Base-by-base conservation (phyloP, 306 rosid genomes). In the Trichosanthes truncata region DNA sequence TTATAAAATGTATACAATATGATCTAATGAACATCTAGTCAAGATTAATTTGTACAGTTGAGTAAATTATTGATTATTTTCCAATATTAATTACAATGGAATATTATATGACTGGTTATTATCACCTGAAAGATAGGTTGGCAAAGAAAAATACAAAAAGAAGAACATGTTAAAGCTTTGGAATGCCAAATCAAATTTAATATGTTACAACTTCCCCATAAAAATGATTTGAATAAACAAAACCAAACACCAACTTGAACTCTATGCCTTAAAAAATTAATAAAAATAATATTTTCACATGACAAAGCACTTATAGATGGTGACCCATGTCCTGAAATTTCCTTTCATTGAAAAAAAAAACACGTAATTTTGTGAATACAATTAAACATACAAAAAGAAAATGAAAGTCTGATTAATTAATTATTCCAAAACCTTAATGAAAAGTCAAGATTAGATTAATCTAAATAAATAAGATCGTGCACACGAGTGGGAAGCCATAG, bases 161-260 rank as follows among this genome's bases (percentile, higher is more conserved):
- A 71, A 68, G 53, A 68, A 41, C 20, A 41, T 10, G 53, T 3
- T 45, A 71, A 71, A 25, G 76, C 76, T 45, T 72, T 72, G 77
- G 77, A 72, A 72, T 72, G 77, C 57, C 40, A 46, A 72, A 72
- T 46, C 21, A 46, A 26, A 72, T 72, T 23, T 23, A 72, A 72
- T 43, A 72, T 72, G 40, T 72, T 45, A 72, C 77, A 46, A 46
- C 59, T 72, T 72, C 77, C 77, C 77, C 59, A 72, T 72, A 72
- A 72, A 72, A 46, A 73, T 25, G 7, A 73, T 73, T 73, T 73
- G 23, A 73, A 73, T 73, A 48, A 71, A 48, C 77, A 46, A 46
- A 73, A 26, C 40, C 83, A 67, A 87, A 80, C 59, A 53, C 80
- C 38, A 73, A 73, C 59, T 73, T 48, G 8, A 46, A 25, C 77